Conservation (phyloP, 257 asterid species). For the Coffea eugenioides region DNA sequence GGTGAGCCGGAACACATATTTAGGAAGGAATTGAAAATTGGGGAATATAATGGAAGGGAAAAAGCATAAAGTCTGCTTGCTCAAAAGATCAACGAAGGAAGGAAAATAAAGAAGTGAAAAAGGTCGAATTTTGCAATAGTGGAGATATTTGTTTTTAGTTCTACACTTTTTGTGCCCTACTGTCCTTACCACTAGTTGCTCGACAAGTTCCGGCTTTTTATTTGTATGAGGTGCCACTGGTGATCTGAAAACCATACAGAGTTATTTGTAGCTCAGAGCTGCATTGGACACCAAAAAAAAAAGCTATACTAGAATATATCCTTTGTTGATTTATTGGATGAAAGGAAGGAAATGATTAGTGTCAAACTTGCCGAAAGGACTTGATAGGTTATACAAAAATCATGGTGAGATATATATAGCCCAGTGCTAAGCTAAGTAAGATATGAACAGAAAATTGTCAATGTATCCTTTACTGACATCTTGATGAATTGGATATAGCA, state of each 20-base stretch:
- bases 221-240: no score
- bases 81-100: no score
- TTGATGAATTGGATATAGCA: background rate
- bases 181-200: background rate
- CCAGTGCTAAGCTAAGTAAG: background rate
- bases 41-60: background rate
- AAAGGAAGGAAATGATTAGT: background rate
- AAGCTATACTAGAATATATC: no score
- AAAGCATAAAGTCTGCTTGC: background rate
- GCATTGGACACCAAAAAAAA: no score
- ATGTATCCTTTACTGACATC: background rate
- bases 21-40: no score
- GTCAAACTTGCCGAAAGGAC: background rate
- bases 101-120: no score
- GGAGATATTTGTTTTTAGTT: no score
- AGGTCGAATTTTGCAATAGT: no score
- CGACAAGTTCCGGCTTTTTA: no score
- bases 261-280: no score
- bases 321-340: background rate
- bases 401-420: background rate
- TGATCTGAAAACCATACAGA: no score
- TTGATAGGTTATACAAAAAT: background rate
- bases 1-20: background rate
- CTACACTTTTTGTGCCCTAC: background rate
- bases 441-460: no score